These are phyloP conservation scores for Diaporthe sp. DNA, from an alignment of 2,329 filamentous ascomycete species.

Conservation along the genomic window DNA sequence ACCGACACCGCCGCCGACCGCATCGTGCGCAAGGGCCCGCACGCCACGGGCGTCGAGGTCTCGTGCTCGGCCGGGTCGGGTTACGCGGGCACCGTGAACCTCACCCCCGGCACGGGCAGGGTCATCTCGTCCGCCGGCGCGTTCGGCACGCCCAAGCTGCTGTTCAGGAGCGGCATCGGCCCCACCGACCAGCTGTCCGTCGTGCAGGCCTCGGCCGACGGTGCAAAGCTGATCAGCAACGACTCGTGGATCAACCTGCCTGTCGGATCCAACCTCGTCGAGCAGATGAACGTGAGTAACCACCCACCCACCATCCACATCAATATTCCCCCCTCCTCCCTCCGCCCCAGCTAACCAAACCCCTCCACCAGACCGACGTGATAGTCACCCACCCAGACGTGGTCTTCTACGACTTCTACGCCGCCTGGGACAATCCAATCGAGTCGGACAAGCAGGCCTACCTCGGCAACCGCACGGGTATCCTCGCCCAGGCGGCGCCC, in stretches of 20 bases:
- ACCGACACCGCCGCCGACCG: constrained; percentile 76
- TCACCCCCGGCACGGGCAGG: constrained; percentile 71
- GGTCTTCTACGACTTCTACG: constrained; percentile 75
- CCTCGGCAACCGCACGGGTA: constrained; percentile 66
- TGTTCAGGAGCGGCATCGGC: constrained; percentile 78
- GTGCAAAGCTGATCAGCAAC: constrained; percentile 63
- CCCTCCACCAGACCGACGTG: constrained; percentile 54
- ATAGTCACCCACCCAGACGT: constrained; percentile 60
- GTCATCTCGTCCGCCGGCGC: constrained; percentile 78
- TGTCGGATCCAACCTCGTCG: constrained; percentile 70
- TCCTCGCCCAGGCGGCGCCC: constrained; percentile 75
- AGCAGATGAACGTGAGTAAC: constrained; percentile 57
- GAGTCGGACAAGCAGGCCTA: constrained; percentile 59
- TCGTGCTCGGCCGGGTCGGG: constrained; percentile 67
- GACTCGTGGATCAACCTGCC: constrained; percentile 70
- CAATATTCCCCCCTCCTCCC: too few species aligned
- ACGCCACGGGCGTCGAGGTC: constrained; percentile 77
- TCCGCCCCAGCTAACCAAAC: not conserved
- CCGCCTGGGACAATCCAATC: constrained; percentile 67
- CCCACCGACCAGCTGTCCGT: constrained; percentile 70
- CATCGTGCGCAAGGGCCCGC: constrained; percentile 72
- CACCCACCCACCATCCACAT: too few species aligned
- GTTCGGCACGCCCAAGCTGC: constrained; percentile 77
- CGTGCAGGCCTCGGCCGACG: constrained; percentile 65
- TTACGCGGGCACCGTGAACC: constrained; percentile 70